These are phyloP conservation scores for Rhizopogon rudus DNA, from an alignment of 768 basidiomycete species.

Conservation along the genomic window DNA sequence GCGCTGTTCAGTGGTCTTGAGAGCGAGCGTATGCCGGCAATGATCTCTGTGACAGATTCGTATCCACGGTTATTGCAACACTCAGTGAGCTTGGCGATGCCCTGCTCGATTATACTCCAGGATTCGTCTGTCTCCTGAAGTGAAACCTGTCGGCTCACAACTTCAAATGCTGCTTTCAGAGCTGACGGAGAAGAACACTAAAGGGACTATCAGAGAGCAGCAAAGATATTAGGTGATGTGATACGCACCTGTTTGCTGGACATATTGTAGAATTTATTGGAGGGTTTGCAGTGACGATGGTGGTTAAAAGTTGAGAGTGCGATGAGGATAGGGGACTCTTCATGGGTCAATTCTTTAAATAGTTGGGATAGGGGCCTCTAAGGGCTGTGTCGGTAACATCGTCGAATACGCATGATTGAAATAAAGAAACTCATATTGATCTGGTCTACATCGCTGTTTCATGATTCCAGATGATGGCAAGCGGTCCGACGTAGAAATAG, in stretches of 20 bases:
- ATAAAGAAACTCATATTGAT: slow-evolving; percentile 16
- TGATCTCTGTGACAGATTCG: slow-evolving; percentile 46
- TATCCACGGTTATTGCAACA: slow-evolving; percentile 51
- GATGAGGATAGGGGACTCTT: no score
- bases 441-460: slow-evolving; percentile 20
- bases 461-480: slow-evolving; percentile 97
- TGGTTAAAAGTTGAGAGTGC: no score
- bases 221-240: accelerated
- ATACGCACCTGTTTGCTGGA: slow-evolving; percentile 23
- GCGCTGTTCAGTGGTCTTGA: slow-evolving; percentile 51
- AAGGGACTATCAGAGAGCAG: background rate
- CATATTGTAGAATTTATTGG: slow-evolving; percentile 10
- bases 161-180: slow-evolving; percentile 36
- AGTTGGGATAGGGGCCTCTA: no score
- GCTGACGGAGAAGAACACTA: slow-evolving; percentile 27
- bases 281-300: background rate
- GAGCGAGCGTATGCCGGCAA: slow-evolving; percentile 44
- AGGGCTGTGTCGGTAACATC: no score
- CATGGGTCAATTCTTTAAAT: no score
- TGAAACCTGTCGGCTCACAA: slow-evolving; percentile 35
- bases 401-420: background rate
- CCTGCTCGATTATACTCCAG: slow-evolving; percentile 64
- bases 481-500: slow-evolving; percentile 93
- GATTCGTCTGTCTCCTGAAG: slow-evolving; percentile 61
- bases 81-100: slow-evolving; percentile 39